Percentiles rank a stretch among this genome's conserved stretches.
Evolutionary conservation across 2,329 filamentous ascomycete genomes (phyloP).

Genomic region (Cladosporium cucumerinum): DNA sequence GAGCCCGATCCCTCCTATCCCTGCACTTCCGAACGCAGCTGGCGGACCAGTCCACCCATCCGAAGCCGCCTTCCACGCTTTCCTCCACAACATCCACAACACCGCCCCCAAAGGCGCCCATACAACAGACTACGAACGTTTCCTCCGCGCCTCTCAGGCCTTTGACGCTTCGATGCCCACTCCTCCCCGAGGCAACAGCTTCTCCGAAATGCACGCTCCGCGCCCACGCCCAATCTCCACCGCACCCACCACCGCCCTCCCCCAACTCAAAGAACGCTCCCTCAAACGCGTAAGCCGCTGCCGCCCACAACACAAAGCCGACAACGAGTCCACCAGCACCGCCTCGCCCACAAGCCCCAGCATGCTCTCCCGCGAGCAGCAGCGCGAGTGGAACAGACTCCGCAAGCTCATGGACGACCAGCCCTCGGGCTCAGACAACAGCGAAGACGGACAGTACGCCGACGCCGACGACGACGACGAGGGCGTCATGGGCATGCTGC

Average conservation of each 20-base stretch:
- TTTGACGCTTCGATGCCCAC: constrained; percentile 12
- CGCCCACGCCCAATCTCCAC: background rate
- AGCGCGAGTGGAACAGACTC: constrained; percentile 11
- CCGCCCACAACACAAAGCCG: background rate
- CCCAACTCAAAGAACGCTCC: background rate
- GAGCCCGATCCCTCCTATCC: constrained; percentile 1
- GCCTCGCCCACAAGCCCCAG: background rate
- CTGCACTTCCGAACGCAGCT: background rate
- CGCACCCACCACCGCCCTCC: background rate
- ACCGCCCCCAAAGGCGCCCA: background rate
- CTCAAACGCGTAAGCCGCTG: background rate
- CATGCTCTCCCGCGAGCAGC: constrained; percentile 1
- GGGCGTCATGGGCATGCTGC: constrained; percentile 14
- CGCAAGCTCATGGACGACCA: constrained; percentile 2
- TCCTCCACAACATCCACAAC: constrained; percentile 13
- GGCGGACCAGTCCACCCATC: background rate
- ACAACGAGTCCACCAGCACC: background rate
- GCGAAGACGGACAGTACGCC: background rate
- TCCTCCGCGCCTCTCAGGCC: constrained; percentile 10
- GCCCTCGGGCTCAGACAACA: background rate
- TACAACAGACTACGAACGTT: constrained; percentile 10
- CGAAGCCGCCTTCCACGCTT: constrained; percentile 8
- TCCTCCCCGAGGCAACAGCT: background rate
- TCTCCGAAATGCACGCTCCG: background rate
- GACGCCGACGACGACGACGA: constrained; percentile 1